These are phyloP conservation scores for Jaminaea rosea DNA, from an alignment of 1,284 basidiomycete genomes.

Conservation along the genomic window DNA sequence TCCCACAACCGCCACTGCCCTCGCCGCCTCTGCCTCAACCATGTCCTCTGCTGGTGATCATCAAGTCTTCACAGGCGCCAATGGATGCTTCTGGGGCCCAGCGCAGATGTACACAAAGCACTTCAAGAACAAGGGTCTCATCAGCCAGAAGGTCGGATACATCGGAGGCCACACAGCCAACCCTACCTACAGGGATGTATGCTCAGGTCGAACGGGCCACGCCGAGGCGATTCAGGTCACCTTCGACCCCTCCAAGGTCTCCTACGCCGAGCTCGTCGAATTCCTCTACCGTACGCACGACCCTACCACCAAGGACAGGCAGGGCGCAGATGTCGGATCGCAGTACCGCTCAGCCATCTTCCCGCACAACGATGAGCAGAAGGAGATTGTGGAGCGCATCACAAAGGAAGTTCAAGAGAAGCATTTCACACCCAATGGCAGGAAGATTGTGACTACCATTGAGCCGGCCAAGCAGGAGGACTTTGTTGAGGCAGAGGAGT, in stretches of 20 bases:
- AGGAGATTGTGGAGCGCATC: conserved; percentile 64
- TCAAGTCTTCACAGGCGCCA: background rate
- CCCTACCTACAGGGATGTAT: conserved; percentile 61
- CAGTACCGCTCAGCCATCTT: conserved; percentile 91
- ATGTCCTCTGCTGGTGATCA: background rate
- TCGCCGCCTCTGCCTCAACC: background rate
- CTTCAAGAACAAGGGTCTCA: conserved; percentile 34
- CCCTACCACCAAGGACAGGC: conserved; percentile 59
- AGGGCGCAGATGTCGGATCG: conserved; percentile 47
- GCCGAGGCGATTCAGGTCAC: conserved; percentile 80
- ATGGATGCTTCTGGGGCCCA: background rate
- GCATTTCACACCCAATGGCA: conserved; percentile 59
- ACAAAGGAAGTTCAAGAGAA: conserved; percentile 77
- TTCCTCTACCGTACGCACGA: conserved; percentile 68
- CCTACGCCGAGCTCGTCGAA: conserved; percentile 70
- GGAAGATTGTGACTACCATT: conserved; percentile 63
- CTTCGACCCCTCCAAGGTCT: conserved; percentile 68
- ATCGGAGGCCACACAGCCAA: conserved; percentile 40
- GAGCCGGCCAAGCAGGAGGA: conserved; percentile 14
- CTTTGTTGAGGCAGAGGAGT: conserved; percentile 34
- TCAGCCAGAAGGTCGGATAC: conserved; percentile 37
- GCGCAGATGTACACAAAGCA: conserved; percentile 21
- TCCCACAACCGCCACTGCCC: background rate
- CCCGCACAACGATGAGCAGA: conserved; percentile 68
- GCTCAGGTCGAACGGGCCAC: conserved; percentile 67